Evolutionary conservation across 176 grass and related monocot species (phyloP).

Genomic region (Zoysia pacifica): DNA sequence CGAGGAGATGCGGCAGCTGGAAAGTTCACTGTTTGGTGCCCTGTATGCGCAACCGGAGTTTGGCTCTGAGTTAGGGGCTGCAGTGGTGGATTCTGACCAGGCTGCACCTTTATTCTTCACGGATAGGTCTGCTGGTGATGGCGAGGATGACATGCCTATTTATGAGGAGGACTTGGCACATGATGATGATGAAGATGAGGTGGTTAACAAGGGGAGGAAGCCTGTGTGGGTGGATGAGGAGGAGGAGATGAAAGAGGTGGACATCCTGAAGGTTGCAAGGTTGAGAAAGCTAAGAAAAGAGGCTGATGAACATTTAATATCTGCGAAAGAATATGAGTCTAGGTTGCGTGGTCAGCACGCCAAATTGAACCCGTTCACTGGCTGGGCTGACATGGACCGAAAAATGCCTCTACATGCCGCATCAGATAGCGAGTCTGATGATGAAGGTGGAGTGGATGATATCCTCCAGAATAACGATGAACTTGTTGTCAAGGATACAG

Average conservation of each 20-base stretch:
- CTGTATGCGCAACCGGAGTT: slow-evolving; percentile 56
- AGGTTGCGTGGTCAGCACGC: slow-evolving; percentile 56
- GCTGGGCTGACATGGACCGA: slow-evolving; percentile 55
- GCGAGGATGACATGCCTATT: slow-evolving; percentile 38
- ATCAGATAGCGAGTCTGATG: slow-evolving; percentile 44
- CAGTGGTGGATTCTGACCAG: not conserved
- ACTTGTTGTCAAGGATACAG: slow-evolving; percentile 46
- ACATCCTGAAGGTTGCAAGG: slow-evolving; percentile 62
- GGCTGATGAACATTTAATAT: slow-evolving; percentile 58
- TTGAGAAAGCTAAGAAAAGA: slow-evolving; percentile 76
- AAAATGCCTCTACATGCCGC: slow-evolving; percentile 6
- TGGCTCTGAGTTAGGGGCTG: slow-evolving; percentile 43
- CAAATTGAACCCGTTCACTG: slow-evolving; percentile 70
- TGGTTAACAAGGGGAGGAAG: slow-evolving; percentile 36
- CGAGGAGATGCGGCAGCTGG: slow-evolving; percentile 61
- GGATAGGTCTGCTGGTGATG: slow-evolving; percentile 48
- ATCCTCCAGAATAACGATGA: slow-evolving; percentile 57
- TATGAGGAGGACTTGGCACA: slow-evolving; percentile 53
- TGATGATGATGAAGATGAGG: slow-evolving; percentile 3
- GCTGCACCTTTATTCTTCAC: slow-evolving; percentile 58
- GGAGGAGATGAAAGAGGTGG: slow-evolving; percentile 60
- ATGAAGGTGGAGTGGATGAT: slow-evolving; percentile 49
- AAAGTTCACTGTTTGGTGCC: slow-evolving; percentile 57
- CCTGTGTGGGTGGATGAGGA: slow-evolving; percentile 74
- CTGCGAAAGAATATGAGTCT: slow-evolving; percentile 63